phyloP scores from a whole-genome alignment of 2,329 filamentous ascomycete species.

The Decorospora gaudefroyi region DNA sequence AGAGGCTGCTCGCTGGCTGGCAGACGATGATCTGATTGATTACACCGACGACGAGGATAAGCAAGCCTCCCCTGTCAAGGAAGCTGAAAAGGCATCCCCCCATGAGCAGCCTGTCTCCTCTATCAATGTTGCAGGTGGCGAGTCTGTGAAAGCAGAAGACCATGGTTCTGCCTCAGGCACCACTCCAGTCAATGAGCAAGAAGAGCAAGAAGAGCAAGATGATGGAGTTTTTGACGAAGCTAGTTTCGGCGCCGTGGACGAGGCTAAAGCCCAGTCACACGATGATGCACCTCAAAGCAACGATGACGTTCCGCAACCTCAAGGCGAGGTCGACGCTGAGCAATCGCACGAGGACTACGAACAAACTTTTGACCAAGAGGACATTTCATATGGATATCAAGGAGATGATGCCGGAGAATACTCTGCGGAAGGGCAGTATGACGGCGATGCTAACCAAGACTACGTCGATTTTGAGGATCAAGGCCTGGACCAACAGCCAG shows the following conservation, averaged over 20 bases:
- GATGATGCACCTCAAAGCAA: slow-evolving; percentile 18
- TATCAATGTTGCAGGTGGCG: slow-evolving; percentile 44
- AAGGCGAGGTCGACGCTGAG: slow-evolving; percentile 23
- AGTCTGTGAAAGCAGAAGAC: slow-evolving; percentile 21
- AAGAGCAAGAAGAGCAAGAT: slow-evolving; percentile 5
- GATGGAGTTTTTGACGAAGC: too few relatives aligned
- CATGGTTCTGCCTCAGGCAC: slow-evolving; percentile 3
- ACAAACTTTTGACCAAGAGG: slow-evolving; percentile 18
- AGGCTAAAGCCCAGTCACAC: slow-evolving; percentile 2
- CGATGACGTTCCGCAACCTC: slow-evolving; percentile 18
- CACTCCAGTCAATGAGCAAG: slow-evolving; percentile 4
- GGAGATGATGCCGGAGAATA: slow-evolving; percentile 20
- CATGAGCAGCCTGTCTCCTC: slow-evolving; percentile 35
- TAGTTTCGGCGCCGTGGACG: slow-evolving; percentile 7
- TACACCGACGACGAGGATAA: slow-evolving; percentile 57
- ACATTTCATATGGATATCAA: slow-evolving; percentile 19
- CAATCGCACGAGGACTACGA: slow-evolving; percentile 27
- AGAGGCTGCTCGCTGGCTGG: slow-evolving; percentile 22
- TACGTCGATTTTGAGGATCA: slow-evolving; percentile 29
- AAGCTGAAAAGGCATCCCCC: slow-evolving; percentile 10
- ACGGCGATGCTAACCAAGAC: slow-evolving; percentile 34
- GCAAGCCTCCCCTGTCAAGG: slow-evolving; percentile 17
- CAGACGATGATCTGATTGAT: slow-evolving; percentile 53
- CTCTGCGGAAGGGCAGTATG: slow-evolving; percentile 16
- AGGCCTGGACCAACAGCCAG: slow-evolving; percentile 18